Percentiles rank a stretch among this genome's conserved stretches.
phyloP scores from a whole-genome alignment of 441 rosid species.

The Viola pubescens region DNA sequence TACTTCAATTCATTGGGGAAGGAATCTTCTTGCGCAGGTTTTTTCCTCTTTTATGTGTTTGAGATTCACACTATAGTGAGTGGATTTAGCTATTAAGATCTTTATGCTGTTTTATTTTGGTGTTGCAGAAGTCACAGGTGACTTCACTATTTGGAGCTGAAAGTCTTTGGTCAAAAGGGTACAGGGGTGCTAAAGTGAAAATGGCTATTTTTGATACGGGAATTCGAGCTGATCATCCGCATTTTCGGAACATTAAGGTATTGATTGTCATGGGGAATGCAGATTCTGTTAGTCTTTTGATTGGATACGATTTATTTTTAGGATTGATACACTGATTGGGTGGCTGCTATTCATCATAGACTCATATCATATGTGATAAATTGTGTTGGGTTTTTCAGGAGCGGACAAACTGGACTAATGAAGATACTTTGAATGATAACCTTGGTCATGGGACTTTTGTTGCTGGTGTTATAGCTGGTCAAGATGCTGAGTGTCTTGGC shows the following conservation, averaged over 20 bases:
- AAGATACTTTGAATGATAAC: conserved; percentile 94
- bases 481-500: conserved; percentile 82
- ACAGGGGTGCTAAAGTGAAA: conserved; percentile 82
- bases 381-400: conserved; percentile 41
- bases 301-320: no score
- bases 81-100: conserved; percentile 1
- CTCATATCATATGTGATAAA: no score
- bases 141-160: conserved; percentile 97
- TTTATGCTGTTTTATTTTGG: conserved; percentile 7
- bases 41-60: not conserved
- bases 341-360: no score
- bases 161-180: conserved; percentile 82
- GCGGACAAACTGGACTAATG: conserved; percentile 98
- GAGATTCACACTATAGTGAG: not conserved
- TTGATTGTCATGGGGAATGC: not conserved
- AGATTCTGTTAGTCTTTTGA: no score
- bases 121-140: conserved; percentile 73
- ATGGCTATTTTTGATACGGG: conserved; percentile 99
- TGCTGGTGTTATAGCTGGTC: conserved; percentile 96
- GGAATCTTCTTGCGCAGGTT: conserved; percentile 74
- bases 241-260: conserved; percentile 95
- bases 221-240: conserved; percentile 88
- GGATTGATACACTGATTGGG: no score
- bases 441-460: conserved; percentile 99
- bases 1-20: conserved; percentile 66